Evolutionary conservation across 2,329 filamentous ascomycete species (phyloP).

Genomic region (Cladosporium velox): DNA sequence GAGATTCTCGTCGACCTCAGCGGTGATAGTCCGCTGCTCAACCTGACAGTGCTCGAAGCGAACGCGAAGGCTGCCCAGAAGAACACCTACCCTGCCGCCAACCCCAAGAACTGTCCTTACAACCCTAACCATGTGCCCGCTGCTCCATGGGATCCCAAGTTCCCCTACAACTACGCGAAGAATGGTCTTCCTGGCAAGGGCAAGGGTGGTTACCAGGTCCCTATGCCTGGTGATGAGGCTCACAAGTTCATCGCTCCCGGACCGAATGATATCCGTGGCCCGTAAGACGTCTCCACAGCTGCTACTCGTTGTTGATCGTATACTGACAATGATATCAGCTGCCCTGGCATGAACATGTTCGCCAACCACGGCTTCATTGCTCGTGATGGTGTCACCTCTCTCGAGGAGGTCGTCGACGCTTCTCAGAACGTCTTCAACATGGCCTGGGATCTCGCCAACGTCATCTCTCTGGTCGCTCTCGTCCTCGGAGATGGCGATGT

Average conservation of each 20-base stretch:
- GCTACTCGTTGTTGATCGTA: neutral
- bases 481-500: conserved; percentile 25
- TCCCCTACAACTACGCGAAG: conserved; percentile 45
- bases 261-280: conserved; percentile 42
- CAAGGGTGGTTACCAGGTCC: conserved; percentile 45
- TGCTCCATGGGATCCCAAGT: conserved; percentile 35
- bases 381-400: conserved; percentile 43
- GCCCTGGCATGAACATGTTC: conserved; percentile 41
- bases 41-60: conserved; percentile 10
- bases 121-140: conserved; percentile 42
- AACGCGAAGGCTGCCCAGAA: neutral
- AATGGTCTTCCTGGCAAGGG: conserved; percentile 44
- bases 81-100: conserved; percentile 14
- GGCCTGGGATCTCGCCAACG: conserved; percentile 42
- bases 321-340: neutral
- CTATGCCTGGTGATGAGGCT: conserved; percentile 43
- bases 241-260: conserved; percentile 40
- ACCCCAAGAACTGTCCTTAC: conserved; percentile 38
- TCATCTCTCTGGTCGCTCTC: conserved; percentile 35
- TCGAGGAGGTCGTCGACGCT: conserved; percentile 44
- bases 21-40: conserved; percentile 21
- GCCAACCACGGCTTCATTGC: conserved; percentile 47
- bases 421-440: conserved; percentile 48
- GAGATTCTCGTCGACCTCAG: conserved; percentile 10
- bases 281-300: conserved; percentile 30